Evolutionary conservation across 192 early-diverging fungal species (phyloP).

Genomic region (Piromyces sp.): DNA sequence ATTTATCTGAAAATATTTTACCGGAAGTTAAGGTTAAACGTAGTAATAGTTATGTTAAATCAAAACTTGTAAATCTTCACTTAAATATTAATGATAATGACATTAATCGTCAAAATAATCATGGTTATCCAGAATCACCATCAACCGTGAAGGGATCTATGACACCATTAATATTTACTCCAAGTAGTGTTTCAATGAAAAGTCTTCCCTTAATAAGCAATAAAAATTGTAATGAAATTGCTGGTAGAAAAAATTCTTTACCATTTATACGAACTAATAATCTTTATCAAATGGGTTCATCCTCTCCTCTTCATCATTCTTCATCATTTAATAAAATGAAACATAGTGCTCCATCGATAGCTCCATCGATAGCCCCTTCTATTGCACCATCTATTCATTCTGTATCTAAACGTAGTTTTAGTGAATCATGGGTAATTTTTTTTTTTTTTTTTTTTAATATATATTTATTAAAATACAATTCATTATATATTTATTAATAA

Average conservation of each 20-base stretch:
- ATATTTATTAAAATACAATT: too few relatives aligned
- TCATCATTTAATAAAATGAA: not conserved
- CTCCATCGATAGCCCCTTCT: not conserved
- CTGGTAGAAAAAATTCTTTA: not conserved
- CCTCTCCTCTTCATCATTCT: not conserved
- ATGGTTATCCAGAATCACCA: not conserved
- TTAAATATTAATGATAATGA: not conserved
- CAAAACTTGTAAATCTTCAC: not conserved
- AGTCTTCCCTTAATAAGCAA: not conserved
- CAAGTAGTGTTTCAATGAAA: not conserved
- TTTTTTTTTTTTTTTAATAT: too few relatives aligned
- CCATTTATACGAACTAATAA: not conserved
- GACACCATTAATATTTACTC: not conserved
- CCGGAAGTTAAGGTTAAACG: too few relatives aligned
- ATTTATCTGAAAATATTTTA: not conserved
- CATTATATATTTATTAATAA: too few relatives aligned
- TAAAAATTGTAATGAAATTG: not conserved
- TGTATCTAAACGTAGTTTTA: not conserved
- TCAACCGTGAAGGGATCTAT: not conserved
- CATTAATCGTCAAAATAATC: not conserved
- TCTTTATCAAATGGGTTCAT: not conserved
- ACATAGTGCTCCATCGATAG: not conserved
- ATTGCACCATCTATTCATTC: not conserved
- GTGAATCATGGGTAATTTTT: not conserved
- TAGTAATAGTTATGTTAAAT: not conserved